Conservation (phyloP, 139 green algal species). For the Coelastrella sp. region DNA sequence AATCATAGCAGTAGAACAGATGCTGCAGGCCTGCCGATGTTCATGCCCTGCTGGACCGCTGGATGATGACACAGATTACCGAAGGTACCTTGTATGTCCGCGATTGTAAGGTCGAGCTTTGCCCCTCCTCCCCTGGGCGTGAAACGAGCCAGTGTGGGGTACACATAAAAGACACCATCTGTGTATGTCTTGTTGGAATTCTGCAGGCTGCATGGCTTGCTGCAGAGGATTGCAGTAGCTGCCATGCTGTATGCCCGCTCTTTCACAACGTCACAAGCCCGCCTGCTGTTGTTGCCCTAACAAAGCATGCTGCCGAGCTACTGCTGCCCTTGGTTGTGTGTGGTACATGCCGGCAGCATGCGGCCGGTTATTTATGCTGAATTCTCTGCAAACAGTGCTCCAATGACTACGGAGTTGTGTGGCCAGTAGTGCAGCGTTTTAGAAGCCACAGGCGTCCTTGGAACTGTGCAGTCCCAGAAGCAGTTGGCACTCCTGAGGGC, state of each 20-base stretch:
- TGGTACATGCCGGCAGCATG: no score
- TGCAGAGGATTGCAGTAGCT: not conserved
- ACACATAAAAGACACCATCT: conserved; percentile 37
- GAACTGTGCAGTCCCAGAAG: no score
- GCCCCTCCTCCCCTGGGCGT: not conserved
- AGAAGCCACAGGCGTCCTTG: no score
- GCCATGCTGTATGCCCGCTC: not conserved
- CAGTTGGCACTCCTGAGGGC: no score
- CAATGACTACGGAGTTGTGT: no score
- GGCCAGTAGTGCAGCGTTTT: no score
- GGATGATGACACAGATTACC: not conserved
- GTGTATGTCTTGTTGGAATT: conserved; percentile 20
- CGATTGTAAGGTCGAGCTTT: conserved; percentile 17
- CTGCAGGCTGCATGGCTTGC: conserved; percentile 40
- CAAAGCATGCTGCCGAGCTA: no score
- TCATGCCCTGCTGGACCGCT: not conserved
- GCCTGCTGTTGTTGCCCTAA: no score
- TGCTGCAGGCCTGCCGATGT: not conserved
- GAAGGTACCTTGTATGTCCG: conserved; percentile 12
- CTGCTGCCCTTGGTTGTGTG: no score
- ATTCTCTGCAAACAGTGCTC: no score
- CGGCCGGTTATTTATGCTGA: no score
- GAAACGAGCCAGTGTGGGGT: not conserved
- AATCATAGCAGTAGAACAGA: not conserved
- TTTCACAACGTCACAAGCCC: no score